Conservation (phyloP, 2,329 filamentous ascomycete species). For the Alternaria conjuncta region DNA sequence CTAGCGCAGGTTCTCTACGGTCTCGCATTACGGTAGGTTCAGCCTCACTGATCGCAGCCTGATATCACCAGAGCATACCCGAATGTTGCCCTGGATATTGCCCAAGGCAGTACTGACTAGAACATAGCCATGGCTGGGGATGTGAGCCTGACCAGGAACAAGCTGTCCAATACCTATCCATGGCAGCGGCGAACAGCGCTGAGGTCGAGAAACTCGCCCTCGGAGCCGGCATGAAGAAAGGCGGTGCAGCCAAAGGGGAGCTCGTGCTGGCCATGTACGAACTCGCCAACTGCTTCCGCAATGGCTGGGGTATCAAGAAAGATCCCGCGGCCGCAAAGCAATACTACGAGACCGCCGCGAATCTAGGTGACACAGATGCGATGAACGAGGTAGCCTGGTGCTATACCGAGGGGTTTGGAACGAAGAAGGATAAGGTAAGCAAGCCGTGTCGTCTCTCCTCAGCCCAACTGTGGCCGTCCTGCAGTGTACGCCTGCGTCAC, state of each 20-base stretch:
- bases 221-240: conserved; percentile 86
- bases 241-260: conserved; percentile 93
- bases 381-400: conserved; percentile 98
- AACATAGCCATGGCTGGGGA: conserved; percentile 86
- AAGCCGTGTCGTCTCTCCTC: conserved; percentile 9
- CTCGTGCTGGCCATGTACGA: conserved; percentile 96
- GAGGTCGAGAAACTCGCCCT: conserved; percentile 85
- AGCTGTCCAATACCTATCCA: conserved; percentile 84
- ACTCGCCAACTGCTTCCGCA: conserved; percentile 87
- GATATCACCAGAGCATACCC: conserved; percentile 17
- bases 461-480: conserved; percentile 9
- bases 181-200: conserved; percentile 89
- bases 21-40: conserved; percentile 77
- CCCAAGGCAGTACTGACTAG: conserved; percentile 25
- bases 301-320: conserved; percentile 90
- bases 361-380: conserved; percentile 93
- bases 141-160: conserved; percentile 73
- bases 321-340: conserved; percentile 84
- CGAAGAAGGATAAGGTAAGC: conserved; percentile 97
- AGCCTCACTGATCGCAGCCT: neutral
- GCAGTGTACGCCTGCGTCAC: conserved; percentile 24
- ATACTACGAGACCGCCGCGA: conserved; percentile 98
- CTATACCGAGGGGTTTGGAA: conserved; percentile 94
- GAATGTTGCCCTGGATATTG: conserved; percentile 35
- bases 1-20: conserved; percentile 96